Base-by-base conservation (phyloP, 768 basidiomycete genomes). In the Mycena sanguinolenta region DNA sequence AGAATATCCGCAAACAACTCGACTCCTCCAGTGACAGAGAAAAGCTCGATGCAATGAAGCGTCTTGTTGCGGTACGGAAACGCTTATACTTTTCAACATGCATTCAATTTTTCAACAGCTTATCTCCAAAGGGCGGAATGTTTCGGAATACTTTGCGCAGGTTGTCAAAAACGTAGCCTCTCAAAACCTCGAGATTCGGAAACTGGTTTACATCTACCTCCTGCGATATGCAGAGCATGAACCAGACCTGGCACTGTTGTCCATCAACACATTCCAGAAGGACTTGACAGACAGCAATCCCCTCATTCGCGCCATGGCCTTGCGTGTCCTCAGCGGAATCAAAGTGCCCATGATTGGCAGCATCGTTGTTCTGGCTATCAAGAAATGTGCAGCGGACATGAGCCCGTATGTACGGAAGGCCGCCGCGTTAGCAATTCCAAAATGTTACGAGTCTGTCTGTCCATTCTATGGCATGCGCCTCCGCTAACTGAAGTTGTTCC, bases 191-290 rank as follows among this genome's bases (percentile, higher is more conserved):
- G 96, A 98, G 80, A 92, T 97, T 75, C 91, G 97, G 68, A 98
- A 99, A 82, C 90, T 99, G 61, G 96, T 99, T 44, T 99, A 99
- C 81, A 97, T 99, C 73, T 99, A 97, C 83, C 91, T 99, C 73
- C 84, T 99, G 53, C 92, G 95, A 69, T 97, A 98, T 81, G 96
- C 98, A 58, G 91, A 94, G 49, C 89, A 91, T 38, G 96, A 98
- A 75, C 97, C 98, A 17, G 98, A 99, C 80, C 91, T 99, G 57
- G 94, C 97, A 1, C 82, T 99, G 58, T 87, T 99, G 34, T 97
- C 96, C 3, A 97, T 99, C 84, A 99, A 99, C 82, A 97, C 97
- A 1, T 98, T 99, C 78, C 98, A 99, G 80, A 95, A 95, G 80
- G 98, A 99, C 82, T 85, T 99, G 34, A 90, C 92, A 5, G 98